These are phyloP conservation scores for Pinus albicaulis DNA, from an alignment of 75 land plant genomes.

Conservation along the genomic window DNA sequence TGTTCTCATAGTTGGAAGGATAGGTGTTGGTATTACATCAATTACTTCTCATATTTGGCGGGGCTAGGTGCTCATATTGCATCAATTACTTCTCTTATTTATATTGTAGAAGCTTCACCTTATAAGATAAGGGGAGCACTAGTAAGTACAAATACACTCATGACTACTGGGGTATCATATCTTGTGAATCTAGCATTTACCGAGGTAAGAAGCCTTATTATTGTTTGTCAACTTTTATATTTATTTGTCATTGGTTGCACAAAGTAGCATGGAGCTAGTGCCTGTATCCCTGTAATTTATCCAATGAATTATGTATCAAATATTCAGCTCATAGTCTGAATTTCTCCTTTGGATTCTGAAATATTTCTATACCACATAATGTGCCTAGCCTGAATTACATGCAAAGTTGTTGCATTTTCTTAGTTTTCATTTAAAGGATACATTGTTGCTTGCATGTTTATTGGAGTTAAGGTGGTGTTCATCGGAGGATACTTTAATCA, in stretches of 20 bases:
- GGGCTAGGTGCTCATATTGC: no score
- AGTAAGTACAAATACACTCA: constrained; percentile 78
- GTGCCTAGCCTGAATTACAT: neutral
- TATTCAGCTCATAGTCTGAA: neutral
- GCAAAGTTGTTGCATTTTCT: no score
- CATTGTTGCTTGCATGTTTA: neutral
- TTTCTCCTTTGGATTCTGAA: no score
- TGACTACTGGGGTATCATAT: constrained; percentile 73
- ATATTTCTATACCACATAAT: neutral
- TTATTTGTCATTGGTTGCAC: neutral
- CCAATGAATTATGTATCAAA: neutral
- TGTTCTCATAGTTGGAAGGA: constrained; percentile 66
- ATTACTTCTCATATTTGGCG: no score
- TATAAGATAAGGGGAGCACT: constrained; percentile 76
- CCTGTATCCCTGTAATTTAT: neutral
- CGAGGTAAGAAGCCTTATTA: no score
- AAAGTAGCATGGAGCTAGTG: neutral
- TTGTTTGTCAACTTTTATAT: neutral
- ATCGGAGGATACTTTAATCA: no score
- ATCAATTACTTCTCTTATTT: constrained; percentile 86
- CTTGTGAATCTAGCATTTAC: no score
- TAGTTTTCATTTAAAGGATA: neutral
- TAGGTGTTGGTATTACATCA: constrained; percentile 89
- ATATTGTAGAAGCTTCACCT: constrained; percentile 82
- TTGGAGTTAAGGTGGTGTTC: neutral